A percentile compares a stretch with the other conserved stretches of the same genome.
These are phyloP conservation scores for Aethionema arabicum DNA, from an alignment of 345 rosid species.

Conservation along the genomic window DNA sequence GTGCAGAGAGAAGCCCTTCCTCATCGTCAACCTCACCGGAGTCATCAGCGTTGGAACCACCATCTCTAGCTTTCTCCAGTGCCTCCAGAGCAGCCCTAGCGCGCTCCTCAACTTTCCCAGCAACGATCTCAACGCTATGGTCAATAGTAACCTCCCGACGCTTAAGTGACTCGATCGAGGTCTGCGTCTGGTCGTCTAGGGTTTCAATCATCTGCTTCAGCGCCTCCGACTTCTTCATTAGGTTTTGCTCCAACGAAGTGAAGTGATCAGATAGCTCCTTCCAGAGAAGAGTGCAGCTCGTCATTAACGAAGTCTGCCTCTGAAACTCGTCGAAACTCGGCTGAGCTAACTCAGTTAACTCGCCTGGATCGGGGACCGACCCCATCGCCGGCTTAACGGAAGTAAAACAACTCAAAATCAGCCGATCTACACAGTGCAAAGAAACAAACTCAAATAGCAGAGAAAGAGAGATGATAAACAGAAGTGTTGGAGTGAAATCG, in stretches of 20 bases:
- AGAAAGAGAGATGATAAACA: slow-evolving; percentile 7
- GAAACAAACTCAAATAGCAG: slow-evolving; percentile 12
- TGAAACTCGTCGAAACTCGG: slow-evolving; percentile 97
- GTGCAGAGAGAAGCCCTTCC: slow-evolving; percentile 52
- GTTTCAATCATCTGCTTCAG: slow-evolving; percentile 65
- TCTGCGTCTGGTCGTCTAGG: slow-evolving; percentile 69
- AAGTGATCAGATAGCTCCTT: slow-evolving; percentile 98
- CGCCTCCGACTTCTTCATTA: slow-evolving; percentile 81
- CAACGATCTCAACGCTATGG: slow-evolving; percentile 74
- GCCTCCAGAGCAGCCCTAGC: slow-evolving; percentile 51
- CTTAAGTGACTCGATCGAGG: slow-evolving; percentile 69
- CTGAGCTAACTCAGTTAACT: slow-evolving; percentile 65
- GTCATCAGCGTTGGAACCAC: slow-evolving; percentile 29
- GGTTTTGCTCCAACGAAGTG: slow-evolving; percentile 71
- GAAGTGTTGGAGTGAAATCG: slow-evolving; percentile 27
- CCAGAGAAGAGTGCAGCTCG: slow-evolving; percentile 98
- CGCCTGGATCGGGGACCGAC: slow-evolving; percentile 97
- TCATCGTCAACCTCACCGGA: slow-evolving; percentile 81
- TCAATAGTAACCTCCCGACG: slow-evolving; percentile 86
- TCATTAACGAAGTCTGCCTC: slow-evolving; percentile 89
- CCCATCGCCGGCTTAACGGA: slow-evolving; percentile 54
- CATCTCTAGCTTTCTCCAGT: slow-evolving; percentile 38
- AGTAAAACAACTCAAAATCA: slow-evolving; percentile 10
- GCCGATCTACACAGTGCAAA: neutral
- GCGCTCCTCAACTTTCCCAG: slow-evolving; percentile 55